Conservation (phyloP, 2,329 filamentous ascomycete species). For the Talaromyces sp. region DNA sequence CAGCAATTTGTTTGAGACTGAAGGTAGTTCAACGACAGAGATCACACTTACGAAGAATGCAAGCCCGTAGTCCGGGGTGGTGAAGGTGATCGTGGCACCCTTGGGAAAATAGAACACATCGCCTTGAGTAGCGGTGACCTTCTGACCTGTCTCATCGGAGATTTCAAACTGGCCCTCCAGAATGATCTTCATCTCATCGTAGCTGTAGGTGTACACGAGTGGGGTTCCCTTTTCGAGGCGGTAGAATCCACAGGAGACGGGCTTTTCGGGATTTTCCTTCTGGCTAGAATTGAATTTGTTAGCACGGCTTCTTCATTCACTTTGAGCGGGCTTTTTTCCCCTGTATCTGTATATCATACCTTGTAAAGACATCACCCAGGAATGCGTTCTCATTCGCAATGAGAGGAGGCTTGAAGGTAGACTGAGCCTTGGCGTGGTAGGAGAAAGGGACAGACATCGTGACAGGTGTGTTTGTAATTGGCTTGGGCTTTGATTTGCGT, state of each 20-base stretch:
- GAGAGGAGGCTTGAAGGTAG: conserved; percentile 63
- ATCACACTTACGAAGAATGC: conserved; percentile 61
- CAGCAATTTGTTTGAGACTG: too few species aligned
- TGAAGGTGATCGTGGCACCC: conserved; percentile 67
- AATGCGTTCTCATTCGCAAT: conserved; percentile 70
- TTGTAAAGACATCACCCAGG: conserved; percentile 64
- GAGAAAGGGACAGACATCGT: conserved; percentile 49
- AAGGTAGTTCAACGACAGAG: too few species aligned
- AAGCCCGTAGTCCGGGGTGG: conserved; percentile 62
- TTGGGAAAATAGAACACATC: conserved; percentile 72
- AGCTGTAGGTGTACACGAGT: conserved; percentile 69
- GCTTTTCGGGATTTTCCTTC: conserved; percentile 58
- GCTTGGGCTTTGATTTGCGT: not conserved
- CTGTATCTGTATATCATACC: too few species aligned
- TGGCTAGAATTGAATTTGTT: conserved; percentile 44
- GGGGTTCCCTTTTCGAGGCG: conserved; percentile 68
- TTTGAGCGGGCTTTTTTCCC: too few species aligned
- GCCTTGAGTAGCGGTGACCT: conserved; percentile 61
- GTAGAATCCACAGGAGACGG: conserved; percentile 67
- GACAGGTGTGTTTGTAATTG: not conserved
- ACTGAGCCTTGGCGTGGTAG: conserved; percentile 62
- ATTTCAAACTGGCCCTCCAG: conserved; percentile 69
- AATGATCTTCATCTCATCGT: conserved; percentile 76
- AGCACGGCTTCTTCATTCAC: not conserved
- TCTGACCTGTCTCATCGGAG: conserved; percentile 62